Evolutionary conservation across 148 eudicot species (phyloP).

Genomic region (Arbutus unedo): DNA sequence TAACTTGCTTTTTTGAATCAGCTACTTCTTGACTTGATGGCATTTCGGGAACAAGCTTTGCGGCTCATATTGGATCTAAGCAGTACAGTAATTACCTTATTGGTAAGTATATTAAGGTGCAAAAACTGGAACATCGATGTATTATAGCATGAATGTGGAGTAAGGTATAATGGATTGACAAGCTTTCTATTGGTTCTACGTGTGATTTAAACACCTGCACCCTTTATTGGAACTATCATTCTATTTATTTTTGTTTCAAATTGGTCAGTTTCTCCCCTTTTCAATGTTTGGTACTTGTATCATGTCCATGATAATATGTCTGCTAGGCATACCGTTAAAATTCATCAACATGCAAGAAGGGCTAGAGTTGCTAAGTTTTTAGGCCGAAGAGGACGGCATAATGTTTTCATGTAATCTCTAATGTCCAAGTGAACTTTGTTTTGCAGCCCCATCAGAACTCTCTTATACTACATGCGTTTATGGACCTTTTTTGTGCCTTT

Average conservation of each 20-base stretch:
- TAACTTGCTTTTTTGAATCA: constrained; percentile 30
- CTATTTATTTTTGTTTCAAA: no score
- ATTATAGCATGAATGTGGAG: background rate
- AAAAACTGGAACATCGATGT: background rate
- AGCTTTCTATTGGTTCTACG: background rate
- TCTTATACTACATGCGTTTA: constrained; percentile 89
- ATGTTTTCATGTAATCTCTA: constrained; percentile 11
- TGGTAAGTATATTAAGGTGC: constrained; percentile 50
- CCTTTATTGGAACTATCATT: no score
- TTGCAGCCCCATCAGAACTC: constrained; percentile 99
- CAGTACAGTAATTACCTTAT: constrained; percentile 94
- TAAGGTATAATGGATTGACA: background rate
- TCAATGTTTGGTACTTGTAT: background rate
- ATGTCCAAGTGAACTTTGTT: constrained; percentile 28
- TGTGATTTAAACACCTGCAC: background rate
- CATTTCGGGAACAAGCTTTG: constrained; percentile 94
- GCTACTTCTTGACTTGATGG: constrained; percentile 98
- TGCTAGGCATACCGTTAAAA: background rate
- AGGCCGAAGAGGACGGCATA: background rate
- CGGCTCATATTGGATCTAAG: constrained; percentile 93
- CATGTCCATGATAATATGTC: constrained; percentile 3
- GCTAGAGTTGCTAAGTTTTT: background rate
- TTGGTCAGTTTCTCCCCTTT: background rate
- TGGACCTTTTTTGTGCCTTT: constrained; percentile 98
- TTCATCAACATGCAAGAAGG: constrained; percentile 13